Conservation (phyloP, 768 basidiomycete species). For the Boletus fagicola region DNA sequence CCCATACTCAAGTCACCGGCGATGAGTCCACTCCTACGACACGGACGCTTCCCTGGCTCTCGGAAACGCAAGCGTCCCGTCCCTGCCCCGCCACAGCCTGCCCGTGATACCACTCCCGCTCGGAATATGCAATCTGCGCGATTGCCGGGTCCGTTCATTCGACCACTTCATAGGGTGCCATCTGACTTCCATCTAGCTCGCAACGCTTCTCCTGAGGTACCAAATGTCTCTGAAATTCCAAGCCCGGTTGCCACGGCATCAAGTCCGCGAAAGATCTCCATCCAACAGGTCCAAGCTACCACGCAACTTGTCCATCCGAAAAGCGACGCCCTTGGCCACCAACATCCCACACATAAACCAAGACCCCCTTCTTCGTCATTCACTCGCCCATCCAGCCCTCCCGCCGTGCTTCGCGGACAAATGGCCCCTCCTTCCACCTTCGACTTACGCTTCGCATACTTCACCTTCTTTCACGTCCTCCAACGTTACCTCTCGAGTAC, state of each 20-base stretch:
- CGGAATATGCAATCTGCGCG: too few relatives aligned
- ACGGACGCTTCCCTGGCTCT: too few relatives aligned
- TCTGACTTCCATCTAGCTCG: conserved; percentile 16
- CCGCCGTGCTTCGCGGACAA: conserved; percentile 29
- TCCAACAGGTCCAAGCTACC: conserved; percentile 5
- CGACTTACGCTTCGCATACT: conserved; percentile 17
- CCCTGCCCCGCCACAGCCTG: not conserved
- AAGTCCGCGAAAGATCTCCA: conserved; percentile 5
- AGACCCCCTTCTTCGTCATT: not conserved
- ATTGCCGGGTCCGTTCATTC: conserved; percentile 18
- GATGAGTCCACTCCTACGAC: too few relatives aligned
- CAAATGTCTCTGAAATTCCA: not conserved
- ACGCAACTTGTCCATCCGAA: conserved; percentile 11
- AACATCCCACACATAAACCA: not conserved
- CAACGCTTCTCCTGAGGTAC: conserved; percentile 3
- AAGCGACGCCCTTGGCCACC: conserved; percentile 18
- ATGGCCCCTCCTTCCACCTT: conserved; percentile 13
- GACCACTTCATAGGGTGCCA: not conserved
- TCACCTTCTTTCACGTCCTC: conserved; percentile 14
- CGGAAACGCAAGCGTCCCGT: too few relatives aligned
- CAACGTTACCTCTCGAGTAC: not conserved
- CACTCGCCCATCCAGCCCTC: conserved; percentile 1
- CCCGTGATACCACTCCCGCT: too few relatives aligned
- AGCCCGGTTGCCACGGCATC: conserved; percentile 23
- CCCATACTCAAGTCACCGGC: too few relatives aligned